These are phyloP conservation scores for Nepenthes mirabilis DNA, from an alignment of 148 eudicot species.

Conservation along the genomic window DNA sequence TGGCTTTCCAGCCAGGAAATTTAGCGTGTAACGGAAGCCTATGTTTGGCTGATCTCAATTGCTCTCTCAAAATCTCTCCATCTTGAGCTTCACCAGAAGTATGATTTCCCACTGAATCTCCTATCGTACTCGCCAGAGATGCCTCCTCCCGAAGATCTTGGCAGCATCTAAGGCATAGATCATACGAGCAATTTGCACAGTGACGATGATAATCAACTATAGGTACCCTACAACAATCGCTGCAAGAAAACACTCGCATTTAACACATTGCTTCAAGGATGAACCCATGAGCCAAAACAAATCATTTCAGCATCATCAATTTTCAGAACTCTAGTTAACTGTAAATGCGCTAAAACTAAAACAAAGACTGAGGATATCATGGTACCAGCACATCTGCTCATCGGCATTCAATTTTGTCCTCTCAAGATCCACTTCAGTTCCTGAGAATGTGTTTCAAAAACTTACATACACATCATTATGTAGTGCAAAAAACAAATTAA, in stretches of 20 bases:
- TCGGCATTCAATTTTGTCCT: conserved; percentile 86
- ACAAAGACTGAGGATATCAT: conserved; percentile 2
- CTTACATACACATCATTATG: neutral
- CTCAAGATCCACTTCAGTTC: conserved; percentile 66
- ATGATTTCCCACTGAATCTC: conserved; percentile 16
- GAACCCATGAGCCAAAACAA: conserved; percentile 4
- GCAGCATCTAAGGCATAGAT: conserved; percentile 92
- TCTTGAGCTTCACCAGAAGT: conserved; percentile 15
- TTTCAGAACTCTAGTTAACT: neutral
- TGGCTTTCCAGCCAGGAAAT: conserved; percentile 69
- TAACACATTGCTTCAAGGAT: neutral
- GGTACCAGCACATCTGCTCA: conserved; percentile 98
- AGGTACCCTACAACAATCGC: conserved; percentile 90
- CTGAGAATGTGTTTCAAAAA: conserved; percentile 25
- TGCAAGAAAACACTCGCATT: conserved; percentile 16
- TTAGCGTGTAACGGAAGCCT: conserved; percentile 26
- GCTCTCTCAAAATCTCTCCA: conserved; percentile 16
- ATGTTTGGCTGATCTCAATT: conserved; percentile 13
- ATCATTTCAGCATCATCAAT: neutral
- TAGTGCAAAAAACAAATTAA: too few relatives aligned
- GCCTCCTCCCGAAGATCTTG: conserved; percentile 69
- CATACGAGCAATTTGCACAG: conserved; percentile 78
- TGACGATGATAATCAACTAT: conserved; percentile 94
- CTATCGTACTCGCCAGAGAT: conserved; percentile 25
- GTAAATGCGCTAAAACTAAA: neutral